Evolutionary conservation across 805 yeast species (phyloP).

Genomic region (Tetrapisispora phaffii): DNA sequence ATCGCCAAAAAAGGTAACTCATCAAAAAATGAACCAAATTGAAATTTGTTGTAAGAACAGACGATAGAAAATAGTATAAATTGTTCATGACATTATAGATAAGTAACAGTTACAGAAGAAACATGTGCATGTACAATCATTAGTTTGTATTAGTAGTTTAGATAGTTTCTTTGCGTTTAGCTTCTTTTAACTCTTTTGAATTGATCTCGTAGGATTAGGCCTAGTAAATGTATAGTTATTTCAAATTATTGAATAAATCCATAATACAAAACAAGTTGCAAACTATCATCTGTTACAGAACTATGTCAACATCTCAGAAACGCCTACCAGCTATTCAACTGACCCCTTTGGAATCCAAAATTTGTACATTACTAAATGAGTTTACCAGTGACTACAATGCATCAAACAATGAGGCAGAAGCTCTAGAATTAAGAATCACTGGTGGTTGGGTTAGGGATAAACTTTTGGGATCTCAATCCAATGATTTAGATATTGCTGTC

Average conservation of each 20-base stretch:
- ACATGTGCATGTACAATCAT: too few relatives aligned
- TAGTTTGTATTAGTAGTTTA: too few relatives aligned
- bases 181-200: too few relatives aligned
- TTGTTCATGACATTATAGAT: too few relatives aligned
- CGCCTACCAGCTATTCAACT: conserved; percentile 8
- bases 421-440: conserved; percentile 50
- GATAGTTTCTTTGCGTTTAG: too few relatives aligned
- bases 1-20: too few relatives aligned
- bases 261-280: too few relatives aligned
- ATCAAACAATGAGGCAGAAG: conserved; percentile 6
- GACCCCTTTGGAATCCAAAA: conserved; percentile 17
- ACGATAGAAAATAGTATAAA: too few relatives aligned
- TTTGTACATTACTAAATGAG: conserved; percentile 24
- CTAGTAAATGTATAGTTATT: not conserved
- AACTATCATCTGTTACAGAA: not conserved
- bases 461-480: conserved; percentile 63
- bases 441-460: conserved; percentile 99
- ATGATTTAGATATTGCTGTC: conserved; percentile 89
- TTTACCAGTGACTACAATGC: conserved; percentile 22
- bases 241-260: not conserved
- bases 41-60: too few relatives aligned
- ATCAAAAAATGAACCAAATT: too few relatives aligned
- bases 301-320: not conserved
- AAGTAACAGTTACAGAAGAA: too few relatives aligned
- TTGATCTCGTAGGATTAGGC: not conserved